Percentiles rank a stretch among this genome's conserved stretches.
Evolutionary conservation across 176 grass and related monocot genomes (phyloP).

Genomic region (Triticum timopheevii): DNA sequence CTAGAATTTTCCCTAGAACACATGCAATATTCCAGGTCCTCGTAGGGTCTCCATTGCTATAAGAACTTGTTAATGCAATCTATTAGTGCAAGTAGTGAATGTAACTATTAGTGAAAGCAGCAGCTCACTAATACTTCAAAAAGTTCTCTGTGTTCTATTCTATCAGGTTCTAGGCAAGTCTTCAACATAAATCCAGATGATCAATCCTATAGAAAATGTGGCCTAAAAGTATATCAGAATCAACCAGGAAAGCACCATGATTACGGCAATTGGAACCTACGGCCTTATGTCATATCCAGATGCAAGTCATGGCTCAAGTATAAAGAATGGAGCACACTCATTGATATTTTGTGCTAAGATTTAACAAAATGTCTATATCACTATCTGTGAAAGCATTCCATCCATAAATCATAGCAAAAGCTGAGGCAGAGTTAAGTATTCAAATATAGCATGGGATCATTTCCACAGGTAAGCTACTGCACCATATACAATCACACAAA

Average conservation of each 20-base stretch:
- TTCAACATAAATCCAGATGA: neutral
- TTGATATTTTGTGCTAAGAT: neutral
- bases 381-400: neutral
- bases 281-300: neutral
- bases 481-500: neutral
- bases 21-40: neutral
- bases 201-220: neutral
- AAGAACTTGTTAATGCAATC: neutral
- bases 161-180: neutral
- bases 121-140: neutral
- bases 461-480: neutral
- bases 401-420: neutral
- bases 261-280: neutral
- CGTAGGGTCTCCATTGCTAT: neutral
- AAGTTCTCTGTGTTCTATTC: neutral
- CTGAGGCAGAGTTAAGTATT: neutral
- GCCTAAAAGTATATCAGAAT: neutral
- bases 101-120: neutral
- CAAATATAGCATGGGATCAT: slow-evolving; percentile 8
- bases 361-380: neutral
- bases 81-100: neutral
- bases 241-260: neutral
- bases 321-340: neutral
- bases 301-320: neutral
- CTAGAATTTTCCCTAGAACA: neutral